Evolutionary conservation across 169 alveolate species (phyloP), one percentile per base, ranked within the genome.

Genomic region (Eimeria maxima): DNA sequence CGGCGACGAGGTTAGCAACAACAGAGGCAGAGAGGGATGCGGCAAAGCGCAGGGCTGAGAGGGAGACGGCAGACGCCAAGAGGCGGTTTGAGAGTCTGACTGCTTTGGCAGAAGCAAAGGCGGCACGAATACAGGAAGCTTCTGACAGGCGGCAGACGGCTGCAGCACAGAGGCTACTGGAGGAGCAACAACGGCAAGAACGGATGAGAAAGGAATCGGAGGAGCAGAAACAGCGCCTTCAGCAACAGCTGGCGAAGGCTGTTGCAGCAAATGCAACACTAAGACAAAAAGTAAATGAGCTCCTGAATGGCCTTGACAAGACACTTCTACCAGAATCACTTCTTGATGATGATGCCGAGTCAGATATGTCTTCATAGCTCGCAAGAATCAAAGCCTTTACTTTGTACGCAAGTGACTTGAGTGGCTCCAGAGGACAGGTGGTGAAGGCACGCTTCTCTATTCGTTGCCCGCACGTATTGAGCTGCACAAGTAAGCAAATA

Each of bases 191-290:
- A 42, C 89, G 47, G 33, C 69, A 90, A 42, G 89, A 93, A 73
- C 88, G 74, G 45, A 24, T 93, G 69, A 47, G 74, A 5, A 73
- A 88, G 81, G 96, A 93, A 33, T 83, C 86, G 33, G 96, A 93
- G 73, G 38, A 22, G 71, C 93, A 93, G 22, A 53, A 69, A 27
- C 55, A 50, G 50, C 90, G 71, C n/a, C 57, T 83, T 27, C 93
- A 93, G 78, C 80, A 71, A 67, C 90, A 93, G 89, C 91, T 93
- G n/a, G 55, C 96, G 29, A 93, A 93, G 47, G 93, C 93, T 20
- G 93, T 60, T 57, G 78, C 93, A 14, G 93, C 93, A 18, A 86
- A 86, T 57, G 60, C 93, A 60, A 65, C 80, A 8, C 60, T 86
- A 24, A 86, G 78, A 38, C 74, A 38, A 24, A 86, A 86, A 86